Conservation (phyloP, 768 basidiomycete species). For the Trametes elegans region DNA sequence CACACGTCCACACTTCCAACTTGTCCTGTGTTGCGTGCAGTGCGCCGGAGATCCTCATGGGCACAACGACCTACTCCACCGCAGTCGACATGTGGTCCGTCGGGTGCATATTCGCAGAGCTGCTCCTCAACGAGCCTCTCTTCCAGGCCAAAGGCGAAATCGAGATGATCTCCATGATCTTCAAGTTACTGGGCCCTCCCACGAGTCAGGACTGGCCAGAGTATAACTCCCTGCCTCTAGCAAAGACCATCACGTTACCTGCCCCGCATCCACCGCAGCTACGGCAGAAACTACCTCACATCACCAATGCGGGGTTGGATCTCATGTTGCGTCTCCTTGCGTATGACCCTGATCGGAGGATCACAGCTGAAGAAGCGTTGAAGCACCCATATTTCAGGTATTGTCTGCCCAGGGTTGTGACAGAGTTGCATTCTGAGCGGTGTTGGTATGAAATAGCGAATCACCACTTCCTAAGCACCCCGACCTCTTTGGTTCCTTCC, state of each 20-base stretch:
- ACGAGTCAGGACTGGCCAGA: conserved; percentile 86
- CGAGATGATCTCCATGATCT: conserved; percentile 91
- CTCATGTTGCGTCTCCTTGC: conserved; percentile 76
- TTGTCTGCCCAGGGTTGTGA: no score
- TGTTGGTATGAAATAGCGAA: no score
- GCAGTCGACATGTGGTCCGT: conserved; percentile 99
- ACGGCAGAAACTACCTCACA: conserved; percentile 81
- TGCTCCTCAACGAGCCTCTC: conserved; percentile 93
- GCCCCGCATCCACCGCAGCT: conserved; percentile 74
- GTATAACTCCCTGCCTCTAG: conserved; percentile 72
- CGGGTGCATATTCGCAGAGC: conserved; percentile 97
- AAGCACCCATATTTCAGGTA: conserved; percentile 92
- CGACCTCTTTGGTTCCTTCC: conserved; percentile 93
- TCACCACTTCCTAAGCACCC: conserved; percentile 95
- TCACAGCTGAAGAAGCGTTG: conserved; percentile 87
- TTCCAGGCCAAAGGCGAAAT: conserved; percentile 96
- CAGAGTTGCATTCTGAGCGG: no score
- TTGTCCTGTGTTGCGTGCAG: conserved; percentile 39
- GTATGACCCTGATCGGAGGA: conserved; percentile 86
- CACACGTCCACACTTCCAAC: conserved; percentile 17
- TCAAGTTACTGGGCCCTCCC: conserved; percentile 93
- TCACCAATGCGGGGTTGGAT: conserved; percentile 83
- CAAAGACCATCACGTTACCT: conserved; percentile 76
- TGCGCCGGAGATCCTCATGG: conserved; percentile 93
- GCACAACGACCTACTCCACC: conserved; percentile 91